Evolutionary conservation across 1,284 basidiomycete genomes (phyloP).

Genomic region (Austroboletus sp.): DNA sequence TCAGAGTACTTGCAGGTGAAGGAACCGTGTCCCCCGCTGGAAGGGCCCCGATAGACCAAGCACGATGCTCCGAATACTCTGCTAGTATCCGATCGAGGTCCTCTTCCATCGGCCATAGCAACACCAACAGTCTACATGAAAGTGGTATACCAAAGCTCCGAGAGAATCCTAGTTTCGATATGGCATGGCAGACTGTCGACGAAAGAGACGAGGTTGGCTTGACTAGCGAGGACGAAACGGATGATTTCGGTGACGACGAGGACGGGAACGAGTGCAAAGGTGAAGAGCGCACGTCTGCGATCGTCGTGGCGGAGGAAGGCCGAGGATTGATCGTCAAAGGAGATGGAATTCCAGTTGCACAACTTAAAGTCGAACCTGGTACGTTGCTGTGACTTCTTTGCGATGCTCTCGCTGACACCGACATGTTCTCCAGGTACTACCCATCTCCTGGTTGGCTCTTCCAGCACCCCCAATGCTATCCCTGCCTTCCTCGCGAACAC

Average conservation of each 20-base stretch:
- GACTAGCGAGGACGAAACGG: conserved; percentile 66
- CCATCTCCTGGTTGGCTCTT: conserved; percentile 77
- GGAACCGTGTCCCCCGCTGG: conserved; percentile 38
- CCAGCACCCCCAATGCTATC: conserved; percentile 68
- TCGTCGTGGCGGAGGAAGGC: conserved; percentile 73
- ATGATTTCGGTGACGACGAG: conserved; percentile 57
- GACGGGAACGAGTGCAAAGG: conserved; percentile 47
- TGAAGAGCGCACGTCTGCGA: conserved; percentile 66
- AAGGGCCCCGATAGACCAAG: conserved; percentile 46
- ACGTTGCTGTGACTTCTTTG: conserved; percentile 22
- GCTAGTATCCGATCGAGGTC: conserved; percentile 58
- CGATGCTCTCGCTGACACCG: conserved; percentile 2
- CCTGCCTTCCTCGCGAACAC: conserved; percentile 63
- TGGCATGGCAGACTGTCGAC: conserved; percentile 65
- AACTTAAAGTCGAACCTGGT: conserved; percentile 66
- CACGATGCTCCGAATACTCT: conserved; percentile 65
- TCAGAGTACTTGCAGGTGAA: conserved; percentile 53
- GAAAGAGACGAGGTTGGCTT: conserved; percentile 65
- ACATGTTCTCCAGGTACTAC: conserved; percentile 62
- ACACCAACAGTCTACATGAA: conserved; percentile 41
- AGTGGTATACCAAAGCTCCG: conserved; percentile 41
- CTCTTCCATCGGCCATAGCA: conserved; percentile 54
- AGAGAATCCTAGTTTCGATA: conserved; percentile 64
- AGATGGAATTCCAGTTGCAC: conserved; percentile 52
- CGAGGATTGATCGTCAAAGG: conserved; percentile 71